Evolutionary conservation across 106 monocot genomes (phyloP), one percentile per base, ranked within the genome.

Genomic region (Ottelia alismoides): DNA sequence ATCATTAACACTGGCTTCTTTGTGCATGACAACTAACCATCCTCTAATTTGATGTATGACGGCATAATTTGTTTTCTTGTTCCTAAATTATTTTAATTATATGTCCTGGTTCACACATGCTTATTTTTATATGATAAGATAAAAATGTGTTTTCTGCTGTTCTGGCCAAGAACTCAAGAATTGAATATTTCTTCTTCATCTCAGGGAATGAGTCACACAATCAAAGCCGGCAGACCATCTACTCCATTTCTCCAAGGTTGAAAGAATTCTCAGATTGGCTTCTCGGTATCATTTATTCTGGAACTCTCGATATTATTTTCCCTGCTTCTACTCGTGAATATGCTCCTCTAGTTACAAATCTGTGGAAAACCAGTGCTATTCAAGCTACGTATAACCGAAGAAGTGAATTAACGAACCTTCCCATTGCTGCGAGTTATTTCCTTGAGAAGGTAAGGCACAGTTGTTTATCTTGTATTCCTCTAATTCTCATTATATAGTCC

Each of bases 321-420:
- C 84, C 83, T 31, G 80, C 89, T 59, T 74, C 80, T 62, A 74
- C 80, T 28, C 79, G 84, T 52, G 84, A 80, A 64, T 77, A 90
- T 74, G 80, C 89, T 25, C 80, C 80, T 3, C 14, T 51, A 28
- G 84, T 90, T 30, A 84, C 80, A 75, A 81, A 91, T 51, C 54
- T 91, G 44, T 91, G 90, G 90, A 84, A 81, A 59, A 74, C 80
- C 73, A 22, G 74, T 65, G 90, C 80, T 45, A 85, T 91, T 61
- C 90, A 85, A 75, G 74, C 74, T 25, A 78, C 90, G 61, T 91
- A 75, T 67, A 70, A 24, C 7, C 57, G 84, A 22, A 77, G 69
- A 65, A 72, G 48, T 51, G 84, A 91, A 54, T 47, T 91, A 28
- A 65, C 48, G 30, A 55, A 50, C 16, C 75, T 91, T 54, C 81